A percentile compares a stretch with the other conserved stretches of the same genome.
Conservation (phyloP, 495 filamentous ascomycete species). For the Beverwykella pulmonaria region DNA sequence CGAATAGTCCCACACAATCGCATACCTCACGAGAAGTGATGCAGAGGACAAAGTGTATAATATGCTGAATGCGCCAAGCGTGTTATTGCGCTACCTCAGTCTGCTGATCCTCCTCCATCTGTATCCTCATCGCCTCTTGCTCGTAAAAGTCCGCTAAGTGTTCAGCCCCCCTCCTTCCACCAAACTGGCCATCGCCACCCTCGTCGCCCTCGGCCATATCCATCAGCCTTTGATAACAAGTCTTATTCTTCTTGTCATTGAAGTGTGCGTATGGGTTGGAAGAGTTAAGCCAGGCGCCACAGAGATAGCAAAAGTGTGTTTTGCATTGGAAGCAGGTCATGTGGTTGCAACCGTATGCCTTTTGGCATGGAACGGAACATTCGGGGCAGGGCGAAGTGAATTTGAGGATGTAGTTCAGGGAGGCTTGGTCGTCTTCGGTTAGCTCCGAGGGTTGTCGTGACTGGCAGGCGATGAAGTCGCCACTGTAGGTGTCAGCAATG, state of each 20-base stretch:
- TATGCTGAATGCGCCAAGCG: neutral
- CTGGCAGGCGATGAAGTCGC: slow-evolving; percentile 68
- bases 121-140: slow-evolving; percentile 21
- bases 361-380: slow-evolving; percentile 81
- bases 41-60: no score
- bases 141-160: slow-evolving; percentile 22
- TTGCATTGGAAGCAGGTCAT: slow-evolving; percentile 92
- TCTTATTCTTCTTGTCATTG: slow-evolving; percentile 61
- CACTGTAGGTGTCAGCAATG: neutral
- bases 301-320: slow-evolving; percentile 96
- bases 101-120: slow-evolving; percentile 13
- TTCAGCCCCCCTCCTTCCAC: slow-evolving; percentile 22
- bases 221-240: slow-evolving; percentile 85
- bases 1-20: no score
- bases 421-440: slow-evolving; percentile 80
- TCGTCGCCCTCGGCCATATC: slow-evolving; percentile 74
- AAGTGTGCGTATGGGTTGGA: slow-evolving; percentile 87
- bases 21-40: no score
- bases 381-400: slow-evolving; percentile 91
- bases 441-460: slow-evolving; percentile 65
- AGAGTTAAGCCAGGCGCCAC: slow-evolving; percentile 78
- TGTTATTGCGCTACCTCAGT: neutral
- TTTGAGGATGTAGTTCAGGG: slow-evolving; percentile 73
- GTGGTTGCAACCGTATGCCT: slow-evolving; percentile 94
- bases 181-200: slow-evolving; percentile 52